phyloP scores from a whole-genome alignment of 257 asterid genomes.

The Fraxinus cuspidata region DNA sequence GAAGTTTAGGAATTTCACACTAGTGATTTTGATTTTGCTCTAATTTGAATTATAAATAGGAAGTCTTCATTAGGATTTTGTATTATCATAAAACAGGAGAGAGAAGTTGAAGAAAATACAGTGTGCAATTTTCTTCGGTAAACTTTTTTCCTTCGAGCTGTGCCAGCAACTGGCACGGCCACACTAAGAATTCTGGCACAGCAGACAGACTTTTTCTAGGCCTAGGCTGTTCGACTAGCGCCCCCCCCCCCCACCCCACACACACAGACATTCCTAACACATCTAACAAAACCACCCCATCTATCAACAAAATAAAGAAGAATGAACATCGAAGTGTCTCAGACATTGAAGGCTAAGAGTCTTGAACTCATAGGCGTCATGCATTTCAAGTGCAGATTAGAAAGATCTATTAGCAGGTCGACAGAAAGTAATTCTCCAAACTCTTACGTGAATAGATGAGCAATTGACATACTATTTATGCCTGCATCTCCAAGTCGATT shows the following conservation, averaged over 20 bases:
- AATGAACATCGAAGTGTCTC: neutral
- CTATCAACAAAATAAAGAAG: too few species aligned
- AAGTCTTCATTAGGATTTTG: too few species aligned
- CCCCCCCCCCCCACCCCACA: neutral
- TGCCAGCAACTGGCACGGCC: neutral
- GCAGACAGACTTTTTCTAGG: neutral
- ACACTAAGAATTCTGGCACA: neutral
- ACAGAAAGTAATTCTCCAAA: neutral
- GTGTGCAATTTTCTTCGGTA: too few species aligned
- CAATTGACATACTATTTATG: neutral
- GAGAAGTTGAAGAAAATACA: too few species aligned
- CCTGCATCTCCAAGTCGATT: slow-evolving; percentile 1
- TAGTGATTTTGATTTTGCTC: too few species aligned
- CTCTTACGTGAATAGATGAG: neutral
- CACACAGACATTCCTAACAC: neutral
- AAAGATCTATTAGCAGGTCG: neutral
- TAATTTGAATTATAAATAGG: too few species aligned
- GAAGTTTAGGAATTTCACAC: too few species aligned
- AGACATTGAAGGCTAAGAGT: neutral
- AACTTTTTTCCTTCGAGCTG: neutral
- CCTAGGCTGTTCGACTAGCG: neutral
- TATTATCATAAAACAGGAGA: too few species aligned
- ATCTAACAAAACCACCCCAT: neutral
- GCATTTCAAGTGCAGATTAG: neutral
- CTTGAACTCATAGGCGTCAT: neutral